phyloP scores from a whole-genome alignment of 257 asterid genomes.

The Asclepias syriaca region DNA sequence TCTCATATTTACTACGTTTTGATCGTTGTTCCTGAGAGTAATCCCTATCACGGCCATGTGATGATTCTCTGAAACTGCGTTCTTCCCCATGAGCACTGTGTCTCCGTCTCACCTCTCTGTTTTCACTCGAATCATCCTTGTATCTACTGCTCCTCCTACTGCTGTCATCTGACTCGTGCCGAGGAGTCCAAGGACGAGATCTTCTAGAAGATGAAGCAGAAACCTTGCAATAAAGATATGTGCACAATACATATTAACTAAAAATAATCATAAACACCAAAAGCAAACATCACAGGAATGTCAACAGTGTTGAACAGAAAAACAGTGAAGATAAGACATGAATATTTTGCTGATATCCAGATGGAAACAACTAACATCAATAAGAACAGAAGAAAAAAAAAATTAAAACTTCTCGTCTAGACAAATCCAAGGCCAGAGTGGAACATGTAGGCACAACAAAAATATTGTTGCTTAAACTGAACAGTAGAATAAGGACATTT shows the following conservation, averaged over 20 bases:
- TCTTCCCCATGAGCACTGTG: constrained; percentile 40
- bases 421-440: not conserved
- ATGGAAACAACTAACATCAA: not conserved
- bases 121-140: constrained; percentile 45
- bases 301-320: not conserved
- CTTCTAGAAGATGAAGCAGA: constrained; percentile 39
- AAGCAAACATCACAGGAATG: not conserved
- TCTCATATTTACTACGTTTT: constrained; percentile 63
- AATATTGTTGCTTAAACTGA: not conserved
- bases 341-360: not conserved
- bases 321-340: not conserved
- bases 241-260: not conserved
- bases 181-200: constrained; percentile 47
- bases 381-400: not conserved
- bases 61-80: constrained; percentile 56
- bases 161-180: constrained; percentile 34
- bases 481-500: not conserved
- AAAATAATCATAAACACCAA: not conserved
- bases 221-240: constrained; percentile 31
- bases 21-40: constrained; percentile 44
- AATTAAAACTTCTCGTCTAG: not conserved
- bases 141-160: constrained; percentile 45
- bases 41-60: constrained; percentile 43
- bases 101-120: constrained; percentile 36
- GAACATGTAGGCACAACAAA: not conserved